phyloP scores from a whole-genome alignment of 352 stramenopile species.

The Globisporangium polare region DNA sequence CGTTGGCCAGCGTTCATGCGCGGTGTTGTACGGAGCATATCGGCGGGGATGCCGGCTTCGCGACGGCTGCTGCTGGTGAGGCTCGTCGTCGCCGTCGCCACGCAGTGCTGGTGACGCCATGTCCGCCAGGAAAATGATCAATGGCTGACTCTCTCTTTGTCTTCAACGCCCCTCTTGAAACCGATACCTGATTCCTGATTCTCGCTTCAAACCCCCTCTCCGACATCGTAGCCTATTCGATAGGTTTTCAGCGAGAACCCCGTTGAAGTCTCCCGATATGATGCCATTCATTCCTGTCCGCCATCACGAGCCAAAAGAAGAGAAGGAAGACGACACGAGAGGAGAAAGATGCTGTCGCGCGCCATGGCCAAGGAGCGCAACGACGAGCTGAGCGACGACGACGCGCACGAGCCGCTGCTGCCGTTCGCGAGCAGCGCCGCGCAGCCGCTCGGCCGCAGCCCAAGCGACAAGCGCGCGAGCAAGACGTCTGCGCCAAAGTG shows the following conservation, averaged over 20 bases:
- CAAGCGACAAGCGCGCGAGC: neutral
- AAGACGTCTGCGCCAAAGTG: neutral
- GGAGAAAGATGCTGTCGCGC: conserved; percentile 11
- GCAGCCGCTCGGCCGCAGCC: neutral
- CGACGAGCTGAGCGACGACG: conserved; percentile 8
- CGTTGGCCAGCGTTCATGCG: neutral
- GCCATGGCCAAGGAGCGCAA: conserved; percentile 15
- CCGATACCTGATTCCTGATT: neutral
- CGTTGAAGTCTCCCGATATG: conserved; percentile 6
- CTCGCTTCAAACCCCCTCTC: neutral
- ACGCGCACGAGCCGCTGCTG: conserved; percentile 16
- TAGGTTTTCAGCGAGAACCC: neutral
- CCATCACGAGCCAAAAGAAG: neutral
- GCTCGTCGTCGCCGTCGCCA: neutral
- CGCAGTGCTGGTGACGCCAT: neutral
- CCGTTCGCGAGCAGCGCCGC: conserved; percentile 9
- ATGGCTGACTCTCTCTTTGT: conserved; percentile 9
- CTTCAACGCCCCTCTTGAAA: conserved; percentile 3
- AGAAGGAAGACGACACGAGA: neutral
- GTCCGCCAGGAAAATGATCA: neutral
- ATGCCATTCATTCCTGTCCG: conserved; percentile 1
- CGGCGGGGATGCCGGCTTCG: neutral
- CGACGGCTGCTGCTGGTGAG: neutral
- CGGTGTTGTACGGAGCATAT: conserved; percentile 1
- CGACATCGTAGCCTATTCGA: neutral